A percentile compares a stretch with the other conserved stretches of the same genome.
Evolutionary conservation across 1,284 basidiomycete genomes (phyloP).

Genomic region (Agroathelia rolfsii): DNA sequence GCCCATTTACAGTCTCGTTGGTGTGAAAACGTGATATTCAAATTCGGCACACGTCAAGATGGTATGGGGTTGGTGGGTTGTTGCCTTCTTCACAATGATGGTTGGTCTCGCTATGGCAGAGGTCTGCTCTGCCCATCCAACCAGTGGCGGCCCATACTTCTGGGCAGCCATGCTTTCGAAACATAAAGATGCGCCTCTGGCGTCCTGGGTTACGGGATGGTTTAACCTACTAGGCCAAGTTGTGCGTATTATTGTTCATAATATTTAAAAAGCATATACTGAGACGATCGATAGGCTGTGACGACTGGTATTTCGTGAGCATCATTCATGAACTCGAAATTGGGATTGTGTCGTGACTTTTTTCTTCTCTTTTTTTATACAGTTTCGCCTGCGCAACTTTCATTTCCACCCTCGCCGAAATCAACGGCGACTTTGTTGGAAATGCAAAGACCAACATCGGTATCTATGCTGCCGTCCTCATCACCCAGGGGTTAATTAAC

Average conservation of each 20-base stretch:
- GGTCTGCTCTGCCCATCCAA: slow-evolving; percentile 65
- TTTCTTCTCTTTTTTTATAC: background rate
- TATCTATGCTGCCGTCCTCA: slow-evolving; percentile 61
- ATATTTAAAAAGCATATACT: too few species aligned
- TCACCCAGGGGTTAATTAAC: slow-evolving; percentile 60
- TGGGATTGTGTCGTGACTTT: background rate
- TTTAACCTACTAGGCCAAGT: slow-evolving; percentile 72
- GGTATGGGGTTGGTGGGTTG: slow-evolving; percentile 68
- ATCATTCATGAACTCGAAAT: too few species aligned
- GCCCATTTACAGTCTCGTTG: too few species aligned
- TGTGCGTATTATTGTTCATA: too few species aligned
- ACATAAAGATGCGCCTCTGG: slow-evolving; percentile 43
- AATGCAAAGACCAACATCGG: slow-evolving; percentile 53
- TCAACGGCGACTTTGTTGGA: slow-evolving; percentile 48
- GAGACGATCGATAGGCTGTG: too few species aligned
- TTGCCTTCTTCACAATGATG: slow-evolving; percentile 54
- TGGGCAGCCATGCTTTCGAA: slow-evolving; percentile 66
- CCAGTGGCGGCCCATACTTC: slow-evolving; percentile 66
- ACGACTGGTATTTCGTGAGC: too few species aligned
- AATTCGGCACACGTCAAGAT: too few species aligned
- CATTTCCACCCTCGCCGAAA: slow-evolving; percentile 50
- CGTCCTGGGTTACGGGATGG: slow-evolving; percentile 66
- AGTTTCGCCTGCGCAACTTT: slow-evolving; percentile 65
- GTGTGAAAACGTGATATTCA: too few species aligned
- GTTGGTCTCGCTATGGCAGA: slow-evolving; percentile 69